These are phyloP conservation scores for Daldinia childiae DNA, from an alignment of 495 filamentous ascomycete species.

Conservation along the genomic window DNA sequence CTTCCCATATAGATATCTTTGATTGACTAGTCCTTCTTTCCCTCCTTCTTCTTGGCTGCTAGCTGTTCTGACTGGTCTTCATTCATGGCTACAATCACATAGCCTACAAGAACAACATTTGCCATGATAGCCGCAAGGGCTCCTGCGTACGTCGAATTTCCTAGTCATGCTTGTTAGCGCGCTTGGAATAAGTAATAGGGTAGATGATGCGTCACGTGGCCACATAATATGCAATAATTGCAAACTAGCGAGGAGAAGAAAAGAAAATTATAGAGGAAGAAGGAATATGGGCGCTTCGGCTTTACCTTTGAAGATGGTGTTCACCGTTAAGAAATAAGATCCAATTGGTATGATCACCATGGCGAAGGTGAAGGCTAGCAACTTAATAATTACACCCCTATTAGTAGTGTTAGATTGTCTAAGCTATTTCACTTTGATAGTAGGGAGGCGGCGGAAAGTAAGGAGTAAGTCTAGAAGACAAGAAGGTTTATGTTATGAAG, in stretches of 20 bases:
- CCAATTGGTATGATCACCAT: conserved; percentile 89
- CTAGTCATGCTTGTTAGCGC: conserved; percentile 54
- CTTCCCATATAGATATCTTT: background rate
- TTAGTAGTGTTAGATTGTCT: conserved; percentile 25
- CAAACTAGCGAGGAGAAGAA: background rate
- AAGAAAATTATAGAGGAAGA: background rate
- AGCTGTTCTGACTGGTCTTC: conserved; percentile 78
- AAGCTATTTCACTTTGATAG: background rate
- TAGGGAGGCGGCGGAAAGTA: conserved; percentile 12
- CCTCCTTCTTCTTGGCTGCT: conserved; percentile 41
- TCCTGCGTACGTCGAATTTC: conserved; percentile 87
- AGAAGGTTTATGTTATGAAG: background rate
- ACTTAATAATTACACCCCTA: conserved; percentile 88
- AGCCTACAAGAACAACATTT: conserved; percentile 89
- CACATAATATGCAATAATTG: background rate
- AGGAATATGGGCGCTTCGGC: background rate
- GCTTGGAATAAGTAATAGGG: background rate
- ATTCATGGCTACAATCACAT: conserved; percentile 89
- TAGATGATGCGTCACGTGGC: background rate
- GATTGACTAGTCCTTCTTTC: conserved; percentile 38
- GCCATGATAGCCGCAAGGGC: conserved; percentile 86
- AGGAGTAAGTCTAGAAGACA: background rate
- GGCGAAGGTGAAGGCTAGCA: conserved; percentile 87
- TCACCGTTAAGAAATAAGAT: conserved; percentile 83
- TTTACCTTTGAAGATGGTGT: conserved; percentile 79